These are phyloP conservation scores for Albifimbria verrucaria DNA, from an alignment of 2,329 filamentous ascomycete species.

Conservation along the genomic window DNA sequence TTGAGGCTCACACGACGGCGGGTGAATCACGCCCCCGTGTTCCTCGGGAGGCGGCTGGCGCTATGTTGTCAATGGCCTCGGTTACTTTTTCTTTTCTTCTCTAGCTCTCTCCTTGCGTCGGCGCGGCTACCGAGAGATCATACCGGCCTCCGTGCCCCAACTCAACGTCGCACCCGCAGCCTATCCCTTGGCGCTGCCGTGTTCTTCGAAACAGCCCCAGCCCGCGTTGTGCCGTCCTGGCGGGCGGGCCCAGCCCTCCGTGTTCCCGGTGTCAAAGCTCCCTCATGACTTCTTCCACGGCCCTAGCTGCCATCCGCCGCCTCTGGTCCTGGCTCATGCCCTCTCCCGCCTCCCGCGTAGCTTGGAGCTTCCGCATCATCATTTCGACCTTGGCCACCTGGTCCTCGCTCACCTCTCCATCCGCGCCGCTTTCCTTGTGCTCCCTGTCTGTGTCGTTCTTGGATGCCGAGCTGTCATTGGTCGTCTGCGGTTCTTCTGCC, in stretches of 20 bases:
- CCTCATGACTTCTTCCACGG: slow-evolving; percentile 63
- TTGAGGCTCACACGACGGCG: too few species aligned
- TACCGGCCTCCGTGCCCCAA: too few species aligned
- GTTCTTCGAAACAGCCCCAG: too few species aligned
- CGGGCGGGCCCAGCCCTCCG: not conserved
- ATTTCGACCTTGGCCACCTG: slow-evolving; percentile 58
- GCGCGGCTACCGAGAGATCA: too few species aligned
- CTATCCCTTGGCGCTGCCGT: too few species aligned
- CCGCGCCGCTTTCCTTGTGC: slow-evolving; percentile 18
- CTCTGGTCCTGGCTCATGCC: slow-evolving; percentile 59
- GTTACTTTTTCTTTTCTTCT: too few species aligned
- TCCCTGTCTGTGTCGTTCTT: slow-evolving; percentile 15
- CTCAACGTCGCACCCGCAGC: too few species aligned
- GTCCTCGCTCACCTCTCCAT: slow-evolving; percentile 40
- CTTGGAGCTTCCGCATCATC: slow-evolving; percentile 64
- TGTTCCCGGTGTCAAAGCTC: slow-evolving; percentile 36
- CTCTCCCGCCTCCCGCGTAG: slow-evolving; percentile 56
- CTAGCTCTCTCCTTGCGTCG: too few species aligned
- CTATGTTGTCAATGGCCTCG: too few species aligned
- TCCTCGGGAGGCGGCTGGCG: too few species aligned
- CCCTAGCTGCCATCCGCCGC: slow-evolving; percentile 56
- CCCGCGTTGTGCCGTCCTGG: not conserved
- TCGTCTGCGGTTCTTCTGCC: slow-evolving; percentile 4
- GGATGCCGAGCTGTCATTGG: slow-evolving; percentile 8
- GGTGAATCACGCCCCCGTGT: too few species aligned